A percentile compares a stretch with the other conserved stretches of the same genome.
These are phyloP conservation scores for Kandelia obovata DNA, from an alignment of 345 rosid genomes.

Conservation along the genomic window DNA sequence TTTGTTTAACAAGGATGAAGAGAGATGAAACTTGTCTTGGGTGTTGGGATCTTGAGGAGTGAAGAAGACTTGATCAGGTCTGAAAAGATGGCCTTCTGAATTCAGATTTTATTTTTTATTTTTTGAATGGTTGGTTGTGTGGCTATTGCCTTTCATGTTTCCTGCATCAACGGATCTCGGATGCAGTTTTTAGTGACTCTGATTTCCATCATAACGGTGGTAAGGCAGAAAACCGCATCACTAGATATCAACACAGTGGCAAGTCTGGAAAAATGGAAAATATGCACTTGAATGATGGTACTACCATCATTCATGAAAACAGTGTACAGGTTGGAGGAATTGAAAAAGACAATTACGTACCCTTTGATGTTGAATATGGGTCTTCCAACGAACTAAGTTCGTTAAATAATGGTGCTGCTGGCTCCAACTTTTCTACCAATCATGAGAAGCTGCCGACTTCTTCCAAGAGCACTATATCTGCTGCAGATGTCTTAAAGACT, in stretches of 20 bases:
- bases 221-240: no score
- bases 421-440: slow-evolving; percentile 23
- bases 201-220: slow-evolving; percentile 24
- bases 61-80: no score
- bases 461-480: slow-evolving; percentile 41
- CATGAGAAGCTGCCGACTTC: slow-evolving; percentile 30
- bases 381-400: slow-evolving; percentile 29
- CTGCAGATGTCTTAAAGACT: slow-evolving; percentile 82
- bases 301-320: slow-evolving; percentile 16
- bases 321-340: slow-evolving; percentile 31
- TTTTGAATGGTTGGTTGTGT: no score
- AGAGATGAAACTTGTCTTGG: no score
- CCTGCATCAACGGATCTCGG: slow-evolving; percentile 10
- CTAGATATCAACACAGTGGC: no score
- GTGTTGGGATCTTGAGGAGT: no score
- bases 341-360: slow-evolving; percentile 37
- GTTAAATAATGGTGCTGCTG: slow-evolving; percentile 37
- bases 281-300: slow-evolving; percentile 45
- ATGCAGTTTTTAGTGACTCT: slow-evolving; percentile 20
- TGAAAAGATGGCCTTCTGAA: no score
- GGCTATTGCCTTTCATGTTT: no score
- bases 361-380: slow-evolving; percentile 62
- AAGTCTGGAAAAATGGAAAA: slow-evolving; percentile 23
- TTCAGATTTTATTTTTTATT: no score
- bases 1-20: no score